Conservation (phyloP, 1,284 basidiomycete genomes). For the Ceratobasidium sp. region DNA sequence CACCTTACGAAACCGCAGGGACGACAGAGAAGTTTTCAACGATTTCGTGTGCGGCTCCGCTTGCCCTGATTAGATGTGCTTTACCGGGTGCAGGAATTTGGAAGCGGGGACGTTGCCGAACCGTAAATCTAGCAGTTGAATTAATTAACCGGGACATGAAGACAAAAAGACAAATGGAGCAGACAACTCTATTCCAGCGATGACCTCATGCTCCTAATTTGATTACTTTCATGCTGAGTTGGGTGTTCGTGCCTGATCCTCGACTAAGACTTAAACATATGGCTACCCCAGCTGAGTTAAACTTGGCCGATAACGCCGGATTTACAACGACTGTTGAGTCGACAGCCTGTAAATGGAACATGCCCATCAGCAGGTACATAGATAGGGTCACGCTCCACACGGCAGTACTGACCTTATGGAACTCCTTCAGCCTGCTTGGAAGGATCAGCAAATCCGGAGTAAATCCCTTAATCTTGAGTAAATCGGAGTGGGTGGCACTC, state of each 20-base stretch:
- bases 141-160: too few relatives aligned
- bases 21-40: too few relatives aligned
- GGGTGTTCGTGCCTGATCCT: conserved; percentile 1
- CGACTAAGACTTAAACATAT: conserved; percentile 24
- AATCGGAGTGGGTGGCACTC: conserved; percentile 79
- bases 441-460: conserved; percentile 44
- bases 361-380: neutral
- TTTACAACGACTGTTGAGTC: conserved; percentile 45
- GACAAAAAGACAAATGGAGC: too few relatives aligned
- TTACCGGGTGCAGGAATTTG: too few relatives aligned
- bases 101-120: too few relatives aligned
- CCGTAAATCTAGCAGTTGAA: too few relatives aligned
- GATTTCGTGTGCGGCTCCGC: too few relatives aligned
- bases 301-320: conserved; percentile 44
- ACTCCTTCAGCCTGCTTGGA: conserved; percentile 46
- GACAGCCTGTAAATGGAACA: conserved; percentile 36
- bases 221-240: conserved; percentile 27
- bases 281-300: conserved; percentile 37
- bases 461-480: conserved; percentile 56
- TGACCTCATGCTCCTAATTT: conserved; percentile 23
- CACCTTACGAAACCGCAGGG: too few relatives aligned
- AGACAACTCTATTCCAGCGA: too few relatives aligned
- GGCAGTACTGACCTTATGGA: conserved; percentile 42
- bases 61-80: too few relatives aligned
- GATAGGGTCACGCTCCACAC: neutral